phyloP scores from a whole-genome alignment of 2,329 filamentous ascomycete genomes.

The Xylariaceae sp. region DNA sequence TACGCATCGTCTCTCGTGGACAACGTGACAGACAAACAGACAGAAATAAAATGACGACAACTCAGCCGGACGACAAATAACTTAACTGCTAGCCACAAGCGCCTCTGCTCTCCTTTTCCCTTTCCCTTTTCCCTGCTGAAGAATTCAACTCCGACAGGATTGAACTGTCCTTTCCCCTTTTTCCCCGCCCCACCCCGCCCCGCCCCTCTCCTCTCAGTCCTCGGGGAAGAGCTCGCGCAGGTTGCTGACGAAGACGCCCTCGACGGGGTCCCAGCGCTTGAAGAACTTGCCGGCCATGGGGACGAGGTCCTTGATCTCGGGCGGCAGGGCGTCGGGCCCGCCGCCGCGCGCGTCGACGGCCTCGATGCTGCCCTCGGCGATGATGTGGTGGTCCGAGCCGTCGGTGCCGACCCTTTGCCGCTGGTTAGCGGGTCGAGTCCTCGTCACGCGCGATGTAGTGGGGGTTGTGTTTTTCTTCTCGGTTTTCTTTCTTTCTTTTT shows the following conservation, averaged over 20 bases:
- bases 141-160: not conserved
- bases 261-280: slow-evolving; percentile 67
- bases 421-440: not conserved
- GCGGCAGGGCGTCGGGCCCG: slow-evolving; percentile 19
- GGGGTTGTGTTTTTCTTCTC: too few species aligned
- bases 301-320: slow-evolving; percentile 45
- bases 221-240: slow-evolving; percentile 74
- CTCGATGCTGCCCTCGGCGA: slow-evolving; percentile 72
- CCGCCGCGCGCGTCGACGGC: slow-evolving; percentile 34
- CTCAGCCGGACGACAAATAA: too few species aligned
- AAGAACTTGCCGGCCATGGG: slow-evolving; percentile 76
- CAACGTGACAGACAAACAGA: too few species aligned
- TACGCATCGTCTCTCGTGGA: too few species aligned
- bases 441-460: too few species aligned
- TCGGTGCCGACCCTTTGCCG: slow-evolving; percentile 36
- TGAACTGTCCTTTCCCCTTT: too few species aligned
- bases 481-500: too few species aligned
- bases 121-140: not conserved
- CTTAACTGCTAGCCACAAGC: too few species aligned
- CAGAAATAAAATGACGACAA: too few species aligned
- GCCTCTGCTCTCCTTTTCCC: too few species aligned
- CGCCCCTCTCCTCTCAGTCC: slow-evolving; percentile 59
- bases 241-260: slow-evolving; percentile 74
- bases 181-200: too few species aligned
- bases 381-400: slow-evolving; percentile 61